These are phyloP conservation scores for Fusarium metavorans DNA, from an alignment of 2,329 filamentous ascomycete genomes.

Conservation along the genomic window DNA sequence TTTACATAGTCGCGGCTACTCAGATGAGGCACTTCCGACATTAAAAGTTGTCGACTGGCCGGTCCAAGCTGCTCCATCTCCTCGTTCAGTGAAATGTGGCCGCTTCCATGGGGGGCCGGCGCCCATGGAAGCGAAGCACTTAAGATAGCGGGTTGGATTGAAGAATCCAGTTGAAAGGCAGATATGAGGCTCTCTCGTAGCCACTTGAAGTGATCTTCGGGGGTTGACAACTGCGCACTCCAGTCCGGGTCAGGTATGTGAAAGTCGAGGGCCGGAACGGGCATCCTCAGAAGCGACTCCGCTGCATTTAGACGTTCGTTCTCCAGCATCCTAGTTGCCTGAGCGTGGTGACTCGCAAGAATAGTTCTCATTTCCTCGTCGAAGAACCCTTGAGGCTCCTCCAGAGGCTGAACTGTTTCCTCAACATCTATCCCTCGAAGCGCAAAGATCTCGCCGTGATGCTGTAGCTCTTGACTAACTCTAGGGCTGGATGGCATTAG, in stretches of 20 bases:
- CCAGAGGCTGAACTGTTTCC: background rate
- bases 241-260: conserved; percentile 40
- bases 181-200: conserved; percentile 25
- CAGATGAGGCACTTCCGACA: conserved; percentile 2
- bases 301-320: conserved; percentile 46
- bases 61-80: conserved; percentile 10
- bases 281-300: conserved; percentile 44
- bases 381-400: conserved; percentile 24
- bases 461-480: background rate
- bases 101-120: conserved; percentile 27
- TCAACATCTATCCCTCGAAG: background rate
- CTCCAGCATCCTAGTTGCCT: conserved; percentile 28
- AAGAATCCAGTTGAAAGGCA: conserved; percentile 8
- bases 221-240: conserved; percentile 20
- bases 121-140: conserved; percentile 43
- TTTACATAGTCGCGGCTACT: conserved; percentile 35
- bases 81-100: conserved; percentile 23
- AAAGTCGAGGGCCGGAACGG: conserved; percentile 47
- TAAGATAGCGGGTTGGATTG: conserved; percentile 4
- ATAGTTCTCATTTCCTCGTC: conserved; percentile 42
- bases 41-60: conserved; percentile 24
- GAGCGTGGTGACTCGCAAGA: conserved; percentile 26
- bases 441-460: background rate
- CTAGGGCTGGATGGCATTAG: conserved; percentile 34
- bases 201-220: conserved; percentile 44